These are phyloP conservation scores for Ophiocordyceps camponoti-saundersi DNA, from an alignment of 2,329 filamentous ascomycete species.

Conservation along the genomic window DNA sequence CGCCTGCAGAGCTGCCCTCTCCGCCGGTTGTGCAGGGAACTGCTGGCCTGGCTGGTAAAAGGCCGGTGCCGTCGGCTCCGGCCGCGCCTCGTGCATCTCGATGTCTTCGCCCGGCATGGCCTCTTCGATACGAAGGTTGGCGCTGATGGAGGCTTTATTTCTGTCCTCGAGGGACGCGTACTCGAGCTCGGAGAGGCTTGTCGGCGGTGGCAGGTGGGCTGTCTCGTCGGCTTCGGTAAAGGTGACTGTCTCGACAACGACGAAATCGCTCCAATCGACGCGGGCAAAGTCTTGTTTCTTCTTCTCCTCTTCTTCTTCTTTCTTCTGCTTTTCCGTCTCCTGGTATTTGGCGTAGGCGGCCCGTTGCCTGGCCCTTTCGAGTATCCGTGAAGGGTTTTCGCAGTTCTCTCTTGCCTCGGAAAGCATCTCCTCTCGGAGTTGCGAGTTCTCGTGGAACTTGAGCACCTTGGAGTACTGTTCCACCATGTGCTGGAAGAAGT, in stretches of 20 bases:
- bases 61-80: not conserved
- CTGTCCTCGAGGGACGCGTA: constrained; percentile 91
- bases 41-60: constrained; percentile 15
- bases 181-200: constrained; percentile 78
- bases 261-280: constrained; percentile 97
- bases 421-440: constrained; percentile 55
- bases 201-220: constrained; percentile 72
- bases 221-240: constrained; percentile 84
- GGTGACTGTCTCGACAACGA: constrained; percentile 84
- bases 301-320: constrained; percentile 73
- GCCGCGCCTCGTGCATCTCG: constrained; percentile 22
- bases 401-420: constrained; percentile 58
- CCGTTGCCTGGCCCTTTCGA: constrained; percentile 67
- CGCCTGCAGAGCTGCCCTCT: constrained; percentile 31
- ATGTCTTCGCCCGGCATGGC: constrained; percentile 65
- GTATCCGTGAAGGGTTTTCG: constrained; percentile 61
- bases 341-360: constrained; percentile 78
- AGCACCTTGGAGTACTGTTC: constrained; percentile 84
- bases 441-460: constrained; percentile 47
- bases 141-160: constrained; percentile 71
- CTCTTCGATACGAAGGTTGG: constrained; percentile 80
- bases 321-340: constrained; percentile 71
- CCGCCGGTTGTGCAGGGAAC: constrained; percentile 18
- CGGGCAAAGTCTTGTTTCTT: constrained; percentile 62
- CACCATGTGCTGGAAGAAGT: constrained; percentile 82